Base-by-base conservation (phyloP, 257 asterid genomes). In the Ocimum tenuiflorum region DNA sequence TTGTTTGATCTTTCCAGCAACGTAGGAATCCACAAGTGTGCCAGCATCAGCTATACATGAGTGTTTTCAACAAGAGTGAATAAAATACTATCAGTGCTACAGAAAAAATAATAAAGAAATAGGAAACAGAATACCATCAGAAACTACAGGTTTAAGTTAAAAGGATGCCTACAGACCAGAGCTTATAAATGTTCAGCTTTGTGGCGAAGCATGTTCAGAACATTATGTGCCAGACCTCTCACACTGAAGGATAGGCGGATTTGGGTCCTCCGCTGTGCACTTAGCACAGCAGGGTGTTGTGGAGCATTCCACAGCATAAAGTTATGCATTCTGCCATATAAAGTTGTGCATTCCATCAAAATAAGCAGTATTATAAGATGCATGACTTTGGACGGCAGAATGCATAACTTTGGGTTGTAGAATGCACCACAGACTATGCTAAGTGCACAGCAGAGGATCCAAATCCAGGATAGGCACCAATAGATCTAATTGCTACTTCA, bases 1-100 rank as follows among this genome's bases (percentile, higher is more conserved):
- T 85, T 88, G 90, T 77, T 84, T 77, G 61, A 94, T 84, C 72
- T 88, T 90, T 69, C 86, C 97, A 82, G 96, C 91, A 77, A 90
- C 65, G 68, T 81, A 78, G 13, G 99, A 90, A 73, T 94, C 99
- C 17, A 88, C 99, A 56, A 61, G 75, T n/a, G 95, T 70, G 54
- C 96, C 99, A 54, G 88, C 86, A 80, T 85, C 97, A 74, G 91
- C 97, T 89, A 83, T 68, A 75, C 22, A 65, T 54, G 72, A 27
- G 64, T 55, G 63, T 11, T 6, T 18, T 18, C 15, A 55, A 76
- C 66, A 70, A 65, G 57, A 67, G 56, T 52, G 70, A 22, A 60
- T 42, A 17, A 73, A 66, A 60, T 63, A 52, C 17, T 38, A 69
- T 42, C 24, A 64, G 53, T 57, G 47, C 9, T 7, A 18, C 10